Base-by-base conservation (phyloP, 2,329 filamentous ascomycete genomes). In the Aureobasidium melanogenum region DNA sequence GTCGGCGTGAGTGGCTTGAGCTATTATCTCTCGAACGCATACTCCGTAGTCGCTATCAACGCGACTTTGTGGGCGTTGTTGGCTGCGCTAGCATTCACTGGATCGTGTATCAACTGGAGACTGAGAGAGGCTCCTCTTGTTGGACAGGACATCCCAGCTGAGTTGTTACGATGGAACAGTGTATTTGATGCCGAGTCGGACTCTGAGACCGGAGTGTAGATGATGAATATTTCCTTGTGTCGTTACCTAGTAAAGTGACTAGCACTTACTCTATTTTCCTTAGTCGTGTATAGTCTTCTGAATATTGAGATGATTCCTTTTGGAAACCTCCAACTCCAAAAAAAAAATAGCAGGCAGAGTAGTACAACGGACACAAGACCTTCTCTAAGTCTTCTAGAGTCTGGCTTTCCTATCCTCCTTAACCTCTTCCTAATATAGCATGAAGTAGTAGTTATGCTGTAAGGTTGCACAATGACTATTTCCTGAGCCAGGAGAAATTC, bases 81-180 rank as follows among this genome's bases (percentile, higher is more conserved):
- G 34, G 70, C 73, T 9, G 66, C 73, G 24, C 71, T 77, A 44
- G 76, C 76, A 10, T 65, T 70, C 24, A 67, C 72, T 1, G 77
- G 77, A n/a, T 75, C 75, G 3, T 72, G 68, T 36, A 67, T 78
- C 32, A 76, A 76, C 4, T 75, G 74, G 71, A 77, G 75, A 52
- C 73, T 80, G 10, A 69, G 75, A 48, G 77, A 79, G 61, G 67
- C 73, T 51, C 75, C 76, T 3, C 74, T 74, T 43, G 75, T 80
- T 1, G 76, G 75, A 47, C 71, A 71, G 50, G 77, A 80, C 62
- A 64, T 79, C 72, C 65, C 74, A 66, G 51, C 73, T 67, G 62
- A 74, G 73, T 66, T 75, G 73, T 43, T 71, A 73, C 36, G 74
- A 70, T 71, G 79, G 77, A 76, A 77, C 75, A 70, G 76, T 70